Base-by-base conservation (phyloP, 306 rosid genomes). In the Cucumis hystrix region DNA sequence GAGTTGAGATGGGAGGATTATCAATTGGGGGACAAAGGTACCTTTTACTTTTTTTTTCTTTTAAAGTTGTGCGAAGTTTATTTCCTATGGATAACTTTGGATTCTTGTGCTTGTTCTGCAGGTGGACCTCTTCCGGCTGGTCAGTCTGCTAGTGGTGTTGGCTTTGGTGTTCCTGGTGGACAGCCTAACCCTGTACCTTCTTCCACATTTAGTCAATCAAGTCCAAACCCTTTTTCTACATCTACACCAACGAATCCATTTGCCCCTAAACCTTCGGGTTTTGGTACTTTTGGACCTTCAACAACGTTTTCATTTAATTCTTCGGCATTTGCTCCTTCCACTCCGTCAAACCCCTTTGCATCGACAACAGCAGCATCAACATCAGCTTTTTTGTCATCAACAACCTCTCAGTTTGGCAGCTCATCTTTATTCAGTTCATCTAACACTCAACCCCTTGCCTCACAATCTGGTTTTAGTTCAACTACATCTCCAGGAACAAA, bases 1-100 rank as follows among this genome's bases (percentile, higher is more conserved):
- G 99, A 96, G 86, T 88, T 92, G 69, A 87, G 98, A 87, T 96
- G 98, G 98, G 98, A 96, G 81, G 99, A 96, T 84, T 88, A 96
- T 87, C 98, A 96, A 80, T 28, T 78, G 83, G 97, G 97, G 77
- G 99, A 92, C 75, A 96, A 96, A 89, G 96, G 99, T 92, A 5
- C 5, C 7, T 40, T 58, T 30, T 30, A 4, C 0, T 1, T 7
- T 63, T 20, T 8, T 41, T 9, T 47, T 15, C 37, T 1, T 28
- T 49, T 0, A 69, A 43, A 69, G 14, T 13, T 21, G 39, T 21
- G 23, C 75, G 7, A 14, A 45, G 57, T 23, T 71, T 47, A 14
- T 21, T 30, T 39, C 76, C 75, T 23, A 67, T 40, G 35, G 56
- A 66, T 20, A 20, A 40, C 20, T 40, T 10, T 25, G 56, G 28